Base-by-base conservation (phyloP, 129 eudicot species). In the Lactuca sativa region DNA sequence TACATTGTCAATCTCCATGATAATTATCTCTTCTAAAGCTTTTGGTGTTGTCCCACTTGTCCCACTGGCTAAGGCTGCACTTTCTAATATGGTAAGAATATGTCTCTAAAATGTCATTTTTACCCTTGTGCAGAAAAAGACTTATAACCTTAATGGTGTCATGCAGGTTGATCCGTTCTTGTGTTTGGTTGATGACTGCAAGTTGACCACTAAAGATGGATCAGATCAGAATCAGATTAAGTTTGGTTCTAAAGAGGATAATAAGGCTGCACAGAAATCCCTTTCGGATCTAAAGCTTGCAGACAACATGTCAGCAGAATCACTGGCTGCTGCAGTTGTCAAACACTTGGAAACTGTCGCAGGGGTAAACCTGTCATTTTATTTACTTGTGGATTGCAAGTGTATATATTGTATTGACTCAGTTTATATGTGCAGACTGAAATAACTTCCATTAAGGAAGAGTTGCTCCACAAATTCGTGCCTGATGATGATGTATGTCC, bases 401-500 rank as follows among this genome's bases (percentile, higher is more conserved):
- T 25, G 30, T 25, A 25, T 25, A 25, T 51, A 10, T 34, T 69
- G 70, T 51, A 10, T 34, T 69, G 70, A 80, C 41, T 47, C 25
- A 13, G n/a, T 61, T 56, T 53, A 25, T 55, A 16, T 74, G 59
- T 68, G 81, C 83, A 88, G 95, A 56, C 79, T 36, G 88, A 85
- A 47, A 54, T 76, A 61, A 75, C 72, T 18, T 54, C 56, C 64
- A 57, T 85, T 14, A 84, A 80, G 74, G 84, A 88, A 17, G 81
- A 83, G 74, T 80, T 88, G 81, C 81, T 85, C 53, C 52, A 85
- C 74, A 82, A 64, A 66, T 88, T 88, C 71, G 81, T 88, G 68
- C 95, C 95, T 38, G 95, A 88, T 81, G 95, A 88, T 62, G 95
- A 88, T 58, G 82, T 73, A 32, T 88, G 91, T 34, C 95, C 88